phyloP scores from a whole-genome alignment of 1,284 basidiomycete genomes.

The Wallemia hederae region DNA sequence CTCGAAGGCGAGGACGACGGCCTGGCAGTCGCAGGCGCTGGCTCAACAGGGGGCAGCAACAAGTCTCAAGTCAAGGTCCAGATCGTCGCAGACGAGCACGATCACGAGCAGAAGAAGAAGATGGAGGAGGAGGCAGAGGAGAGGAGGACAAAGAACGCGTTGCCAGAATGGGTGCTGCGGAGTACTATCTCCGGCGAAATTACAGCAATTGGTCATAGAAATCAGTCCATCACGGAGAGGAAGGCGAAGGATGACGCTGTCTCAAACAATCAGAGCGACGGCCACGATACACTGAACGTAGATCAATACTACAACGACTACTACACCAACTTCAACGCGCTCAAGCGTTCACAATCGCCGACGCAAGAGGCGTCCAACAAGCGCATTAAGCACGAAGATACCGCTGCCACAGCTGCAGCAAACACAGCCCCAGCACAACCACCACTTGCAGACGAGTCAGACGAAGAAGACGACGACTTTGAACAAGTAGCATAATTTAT shows the following conservation, averaged over 20 bases:
- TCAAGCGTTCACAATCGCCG: not conserved
- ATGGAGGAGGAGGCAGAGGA: constrained; percentile 38
- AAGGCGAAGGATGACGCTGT: not conserved
- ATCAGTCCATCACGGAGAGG: not conserved
- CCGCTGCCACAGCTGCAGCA: not conserved
- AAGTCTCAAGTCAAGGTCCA: constrained; percentile 34
- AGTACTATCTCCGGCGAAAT: not conserved
- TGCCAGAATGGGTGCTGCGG: not conserved
- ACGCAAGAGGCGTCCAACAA: not conserved
- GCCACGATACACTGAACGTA: not conserved
- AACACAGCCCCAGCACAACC: not conserved
- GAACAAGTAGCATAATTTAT: not conserved
- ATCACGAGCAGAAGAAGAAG: constrained; percentile 40
- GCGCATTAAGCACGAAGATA: not conserved
- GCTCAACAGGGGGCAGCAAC: constrained; percentile 25
- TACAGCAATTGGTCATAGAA: not conserved
- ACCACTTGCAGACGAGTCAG: not conserved
- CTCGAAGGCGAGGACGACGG: constrained; percentile 20
- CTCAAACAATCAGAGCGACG: not conserved
- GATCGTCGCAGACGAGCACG: constrained; percentile 49
- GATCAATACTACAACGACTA: not conserved
- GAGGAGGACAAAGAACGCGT: constrained; percentile 22
- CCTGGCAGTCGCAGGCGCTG: constrained; percentile 39
- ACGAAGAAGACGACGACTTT: not conserved
- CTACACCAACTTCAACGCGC: not conserved